Evolutionary conservation across 73 alveolate species (phyloP).

Genomic region (Uronychia setigera): DNA sequence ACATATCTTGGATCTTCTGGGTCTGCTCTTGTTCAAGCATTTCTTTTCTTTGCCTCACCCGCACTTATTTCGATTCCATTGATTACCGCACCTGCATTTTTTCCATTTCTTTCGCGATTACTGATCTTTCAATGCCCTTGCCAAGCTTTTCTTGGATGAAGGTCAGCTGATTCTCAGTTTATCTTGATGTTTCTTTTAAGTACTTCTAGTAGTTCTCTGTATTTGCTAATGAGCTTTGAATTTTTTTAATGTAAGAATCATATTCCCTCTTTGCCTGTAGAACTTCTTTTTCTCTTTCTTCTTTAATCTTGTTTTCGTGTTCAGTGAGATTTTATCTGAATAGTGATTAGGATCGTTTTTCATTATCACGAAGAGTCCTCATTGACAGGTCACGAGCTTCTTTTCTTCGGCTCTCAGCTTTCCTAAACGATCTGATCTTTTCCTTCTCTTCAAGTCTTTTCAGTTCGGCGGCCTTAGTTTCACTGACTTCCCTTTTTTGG

Average conservation of each 20-base stretch:
- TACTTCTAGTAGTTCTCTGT: not conserved
- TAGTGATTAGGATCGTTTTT: not conserved
- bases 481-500: not conserved
- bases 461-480: not conserved
- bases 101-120: not conserved
- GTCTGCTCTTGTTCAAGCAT: not conserved
- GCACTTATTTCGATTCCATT: not conserved
- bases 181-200: not conserved
- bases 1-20: not conserved
- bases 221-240: not conserved
- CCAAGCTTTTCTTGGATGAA: not conserved
- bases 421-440: not conserved
- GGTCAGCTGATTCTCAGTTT: not conserved
- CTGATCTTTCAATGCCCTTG: not conserved
- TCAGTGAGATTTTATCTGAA: not conserved
- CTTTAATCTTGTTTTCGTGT: not conserved
- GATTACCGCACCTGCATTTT: not conserved
- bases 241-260: not conserved
- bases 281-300: not conserved
- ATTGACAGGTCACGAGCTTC: not conserved
- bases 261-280: not conserved
- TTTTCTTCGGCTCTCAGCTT: not conserved
- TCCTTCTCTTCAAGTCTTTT: not conserved
- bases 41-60: not conserved
- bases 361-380: too few relatives aligned